Evolutionary conservation across 192 early-diverging fungal genomes (phyloP), one percentile per base, ranked within the genome.

Genomic region (Backusella westeae): DNA sequence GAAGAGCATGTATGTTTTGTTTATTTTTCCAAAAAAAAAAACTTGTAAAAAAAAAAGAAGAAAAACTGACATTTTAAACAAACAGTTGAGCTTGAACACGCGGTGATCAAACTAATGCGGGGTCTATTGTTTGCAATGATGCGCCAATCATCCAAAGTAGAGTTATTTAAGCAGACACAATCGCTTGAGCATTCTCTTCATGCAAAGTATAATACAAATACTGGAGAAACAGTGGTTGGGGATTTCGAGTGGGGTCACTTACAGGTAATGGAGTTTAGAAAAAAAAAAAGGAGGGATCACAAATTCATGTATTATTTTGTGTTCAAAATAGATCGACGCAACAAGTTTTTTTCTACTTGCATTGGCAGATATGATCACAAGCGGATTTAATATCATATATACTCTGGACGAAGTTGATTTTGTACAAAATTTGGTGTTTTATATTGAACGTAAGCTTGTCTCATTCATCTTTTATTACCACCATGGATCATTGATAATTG

Each of bases 191-290:
- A 96, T 80, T 85, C 93, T 12, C 87, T 96, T 3, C 94, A 96
- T 77, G 94, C 94, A 41, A 96, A 96, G 84, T 96, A 93, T 83
- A 92, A 93, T 78, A 96, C 93, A 17, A 84, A 80, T 6, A 94
- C 93, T 0, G 93, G 92, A 36, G 93, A 91, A 70, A 93, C 93
- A n/a, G 93, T 96, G 26, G 94, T 96, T 17, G 93, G 90, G 7
- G 94, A 96, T 73, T 85, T 84, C 29, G 92, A 92, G 36, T 96
- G 93, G 94, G 94, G 93, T 7, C 94, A 96, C 81, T 81, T 94
- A 77, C 94, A 96, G 70, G 63, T 77, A 73, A 39, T 39, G 38
- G 10, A 39, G 38, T 39, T 39, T 39, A 10, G 38, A 39, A 39
- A 39, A 39, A 39, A 39, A 39, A 39, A 39, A 39, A 12, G 19